Evolutionary conservation across 2,329 filamentous ascomycete genomes (phyloP).

Genomic region (Arthrinium phaeospermum): DNA sequence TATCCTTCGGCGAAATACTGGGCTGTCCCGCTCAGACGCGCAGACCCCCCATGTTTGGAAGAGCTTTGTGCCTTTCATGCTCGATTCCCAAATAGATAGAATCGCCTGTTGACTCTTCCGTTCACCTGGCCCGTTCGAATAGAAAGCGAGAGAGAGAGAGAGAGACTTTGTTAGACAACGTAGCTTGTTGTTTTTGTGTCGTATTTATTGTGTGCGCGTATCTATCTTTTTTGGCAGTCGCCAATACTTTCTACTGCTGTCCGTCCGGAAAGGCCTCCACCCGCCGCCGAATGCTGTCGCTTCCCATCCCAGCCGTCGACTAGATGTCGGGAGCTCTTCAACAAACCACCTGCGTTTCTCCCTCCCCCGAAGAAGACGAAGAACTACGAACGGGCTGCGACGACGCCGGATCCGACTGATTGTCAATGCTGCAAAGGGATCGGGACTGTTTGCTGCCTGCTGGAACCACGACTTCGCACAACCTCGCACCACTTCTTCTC

Average conservation of each 20-base stretch:
- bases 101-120: not conserved
- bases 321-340: constrained; percentile 24
- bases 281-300: constrained; percentile 20
- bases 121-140: not conserved
- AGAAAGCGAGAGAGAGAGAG: not conserved
- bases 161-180: not conserved
- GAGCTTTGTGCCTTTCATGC: constrained; percentile 17
- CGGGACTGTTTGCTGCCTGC: not conserved
- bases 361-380: not conserved
- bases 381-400: not conserved
- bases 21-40: not conserved
- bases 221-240: not conserved
- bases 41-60: not conserved
- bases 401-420: constrained; percentile 5
- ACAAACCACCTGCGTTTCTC: not conserved
- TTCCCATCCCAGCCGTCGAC: constrained; percentile 21
- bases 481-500: constrained; percentile 1
- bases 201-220: not conserved
- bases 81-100: not conserved
- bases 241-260: not conserved
- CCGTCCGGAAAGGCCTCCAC: not conserved
- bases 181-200: not conserved
- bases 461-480: constrained; percentile 2
- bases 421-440: not conserved
- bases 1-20: constrained; percentile 9